Evolutionary conservation across 169 alveolate species (phyloP).

Genomic region (Eimeria praecox): DNA sequence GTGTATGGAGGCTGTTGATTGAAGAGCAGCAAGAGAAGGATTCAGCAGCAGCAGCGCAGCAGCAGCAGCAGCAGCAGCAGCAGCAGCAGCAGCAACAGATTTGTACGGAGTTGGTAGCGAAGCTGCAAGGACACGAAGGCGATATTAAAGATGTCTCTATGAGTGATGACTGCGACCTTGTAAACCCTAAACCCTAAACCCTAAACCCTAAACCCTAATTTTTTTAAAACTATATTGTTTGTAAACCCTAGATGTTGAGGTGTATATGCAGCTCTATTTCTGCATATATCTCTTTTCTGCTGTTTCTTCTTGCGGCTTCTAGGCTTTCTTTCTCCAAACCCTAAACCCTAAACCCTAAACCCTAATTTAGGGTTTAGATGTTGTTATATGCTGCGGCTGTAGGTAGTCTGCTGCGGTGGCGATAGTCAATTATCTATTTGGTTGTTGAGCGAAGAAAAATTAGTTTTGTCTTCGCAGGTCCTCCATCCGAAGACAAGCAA

Average conservation of each 20-base stretch:
- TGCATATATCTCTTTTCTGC: neutral
- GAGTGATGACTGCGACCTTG: slow-evolving; percentile 73
- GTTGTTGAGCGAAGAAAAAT: slow-evolving; percentile 46
- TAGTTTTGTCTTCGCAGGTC: slow-evolving; percentile 18
- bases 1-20: neutral
- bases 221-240: neutral
- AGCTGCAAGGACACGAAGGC: slow-evolving; percentile 58
- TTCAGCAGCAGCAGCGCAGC: slow-evolving; percentile 55
- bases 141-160: slow-evolving; percentile 71
- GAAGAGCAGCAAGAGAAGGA: slow-evolving; percentile 13
- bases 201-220: neutral
- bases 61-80: slow-evolving; percentile 40
- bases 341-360: slow-evolving; percentile 23
- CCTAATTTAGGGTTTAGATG: slow-evolving; percentile 5
- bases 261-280: neutral
- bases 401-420: slow-evolving; percentile 75
- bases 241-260: no score
- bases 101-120: slow-evolving; percentile 39
- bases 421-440: slow-evolving; percentile 48
- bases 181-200: slow-evolving; percentile 28
- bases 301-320: neutral
- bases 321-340: no score
- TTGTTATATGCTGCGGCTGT: neutral
- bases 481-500: neutral
- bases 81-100: neutral